Base-by-base conservation (phyloP, 2,329 filamentous ascomycete genomes). In the Pyricularia sp. region DNA sequence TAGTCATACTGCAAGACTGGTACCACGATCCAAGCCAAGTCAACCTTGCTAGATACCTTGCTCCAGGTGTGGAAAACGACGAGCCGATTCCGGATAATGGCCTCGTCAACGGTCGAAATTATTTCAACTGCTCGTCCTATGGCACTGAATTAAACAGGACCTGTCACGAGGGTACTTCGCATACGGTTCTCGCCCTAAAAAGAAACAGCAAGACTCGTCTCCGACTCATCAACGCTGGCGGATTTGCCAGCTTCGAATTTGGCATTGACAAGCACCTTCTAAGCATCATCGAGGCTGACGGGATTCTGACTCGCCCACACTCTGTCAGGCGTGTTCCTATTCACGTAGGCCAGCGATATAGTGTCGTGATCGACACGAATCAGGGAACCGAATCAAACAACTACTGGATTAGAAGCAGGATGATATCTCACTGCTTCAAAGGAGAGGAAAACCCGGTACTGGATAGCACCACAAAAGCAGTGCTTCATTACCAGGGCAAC, bases 1-100 rank as follows among this genome's bases (percentile, higher is more conserved):
- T 90, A 0, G 75, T 92, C 23, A 90, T 90, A 71, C 78, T 93
- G n/a, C 88, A 88, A 23, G 90, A 93, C 73, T 90, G 90, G 81
- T 92, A 93, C 70, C 89, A 92, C 72, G 85, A 89, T 65, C 76
- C 81, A 11, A 83, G 82, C 1, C 79, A 78, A 0, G 78, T 68
- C 33, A 59, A 80, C 58, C 78, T 88, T 0, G 74, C 88, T 3
- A 82, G 83, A 23, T 88, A 89, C 70, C 82, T 90, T 59, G 82
- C 76, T 1, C 79, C 81, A 0, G 77, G 88, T 80, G 72, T 86
- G 80, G 81, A 83, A 65, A 83, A 83, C 28, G 86, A 88, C 0
- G 89, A 92, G 75, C 90, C 89, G 0, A 84, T 91, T 0, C 90
- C 90, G 0, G 81, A 91, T 26, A 83, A 87, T 2, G 86, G 86